These are phyloP conservation scores for Penicillium cinerascens DNA, from an alignment of 495 filamentous ascomycete species.

Conservation along the genomic window DNA sequence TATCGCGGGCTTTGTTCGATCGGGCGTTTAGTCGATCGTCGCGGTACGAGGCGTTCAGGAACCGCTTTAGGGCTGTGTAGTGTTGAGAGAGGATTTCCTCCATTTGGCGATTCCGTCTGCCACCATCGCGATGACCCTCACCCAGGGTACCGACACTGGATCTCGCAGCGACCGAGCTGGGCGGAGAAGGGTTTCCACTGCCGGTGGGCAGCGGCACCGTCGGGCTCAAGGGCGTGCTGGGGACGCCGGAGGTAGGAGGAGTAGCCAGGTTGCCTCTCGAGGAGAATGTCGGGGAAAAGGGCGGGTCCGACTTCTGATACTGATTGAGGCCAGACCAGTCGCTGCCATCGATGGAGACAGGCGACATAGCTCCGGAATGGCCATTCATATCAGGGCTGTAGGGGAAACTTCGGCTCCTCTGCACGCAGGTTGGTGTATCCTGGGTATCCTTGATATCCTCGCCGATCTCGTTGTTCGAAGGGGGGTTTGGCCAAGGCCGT, in stretches of 20 bases:
- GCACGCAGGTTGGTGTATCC: background rate
- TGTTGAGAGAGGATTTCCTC: constrained; percentile 76
- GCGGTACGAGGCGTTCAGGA: constrained; percentile 61
- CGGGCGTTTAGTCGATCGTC: constrained; percentile 71
- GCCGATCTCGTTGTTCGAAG: background rate
- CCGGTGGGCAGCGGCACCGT: constrained; percentile 39
- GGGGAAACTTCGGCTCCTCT: constrained; percentile 3
- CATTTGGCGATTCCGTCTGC: constrained; percentile 51
- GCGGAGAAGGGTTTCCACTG: constrained; percentile 74
- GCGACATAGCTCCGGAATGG: constrained; percentile 68
- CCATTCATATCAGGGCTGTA: constrained; percentile 52
- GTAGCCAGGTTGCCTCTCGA: constrained; percentile 64
- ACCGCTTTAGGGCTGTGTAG: constrained; percentile 74
- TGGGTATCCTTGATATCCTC: background rate
- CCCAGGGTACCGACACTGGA: constrained; percentile 69
- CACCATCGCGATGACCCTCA: constrained; percentile 52
- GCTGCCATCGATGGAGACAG: constrained; percentile 76
- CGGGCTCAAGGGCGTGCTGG: constrained; percentile 51
- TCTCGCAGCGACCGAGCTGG: constrained; percentile 72
- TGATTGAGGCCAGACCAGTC: constrained; percentile 82
- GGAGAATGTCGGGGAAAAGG: constrained; percentile 50
- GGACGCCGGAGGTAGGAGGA: constrained; percentile 65
- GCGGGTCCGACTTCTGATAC: constrained; percentile 60
- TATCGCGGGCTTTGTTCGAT: constrained; percentile 87
- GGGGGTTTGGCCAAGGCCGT: background rate